Percentiles rank a stretch among this genome's conserved stretches.
phyloP scores from a whole-genome alignment of 2,329 filamentous ascomycete species.

The Diaporthe australafricana region DNA sequence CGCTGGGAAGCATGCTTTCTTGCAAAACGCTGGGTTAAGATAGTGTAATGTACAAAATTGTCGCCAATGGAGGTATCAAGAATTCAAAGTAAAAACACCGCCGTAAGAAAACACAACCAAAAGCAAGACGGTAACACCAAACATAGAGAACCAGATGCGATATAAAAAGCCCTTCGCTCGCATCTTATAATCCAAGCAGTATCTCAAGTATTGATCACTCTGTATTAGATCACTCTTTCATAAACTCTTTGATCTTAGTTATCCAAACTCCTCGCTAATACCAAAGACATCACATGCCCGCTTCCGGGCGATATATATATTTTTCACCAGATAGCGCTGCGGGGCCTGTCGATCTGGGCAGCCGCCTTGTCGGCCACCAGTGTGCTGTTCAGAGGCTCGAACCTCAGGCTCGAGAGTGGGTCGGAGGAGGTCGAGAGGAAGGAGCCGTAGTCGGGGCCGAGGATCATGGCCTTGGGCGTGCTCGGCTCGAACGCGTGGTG shows the following conservation, averaged over 20 bases:
- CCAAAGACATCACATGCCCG: neutral
- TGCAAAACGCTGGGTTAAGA: neutral
- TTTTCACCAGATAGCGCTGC: conserved; percentile 5
- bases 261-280: neutral
- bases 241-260: neutral
- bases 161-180: neutral
- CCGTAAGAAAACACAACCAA: neutral
- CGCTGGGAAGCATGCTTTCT: neutral
- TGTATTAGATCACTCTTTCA: neutral
- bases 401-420: neutral
- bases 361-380: neutral
- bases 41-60: neutral
- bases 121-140: neutral
- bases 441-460: neutral
- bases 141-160: neutral
- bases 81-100: neutral
- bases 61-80: neutral
- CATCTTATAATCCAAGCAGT: neutral
- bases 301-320: no score
- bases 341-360: neutral
- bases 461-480: conserved; percentile 46
- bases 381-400: neutral
- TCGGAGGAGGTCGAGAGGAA: conserved; percentile 4
- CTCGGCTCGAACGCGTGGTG: conserved; percentile 43
- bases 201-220: neutral